Evolutionary conservation across 2,329 filamentous ascomycete genomes (phyloP).

Genomic region (Malbranchea zuffiana): DNA sequence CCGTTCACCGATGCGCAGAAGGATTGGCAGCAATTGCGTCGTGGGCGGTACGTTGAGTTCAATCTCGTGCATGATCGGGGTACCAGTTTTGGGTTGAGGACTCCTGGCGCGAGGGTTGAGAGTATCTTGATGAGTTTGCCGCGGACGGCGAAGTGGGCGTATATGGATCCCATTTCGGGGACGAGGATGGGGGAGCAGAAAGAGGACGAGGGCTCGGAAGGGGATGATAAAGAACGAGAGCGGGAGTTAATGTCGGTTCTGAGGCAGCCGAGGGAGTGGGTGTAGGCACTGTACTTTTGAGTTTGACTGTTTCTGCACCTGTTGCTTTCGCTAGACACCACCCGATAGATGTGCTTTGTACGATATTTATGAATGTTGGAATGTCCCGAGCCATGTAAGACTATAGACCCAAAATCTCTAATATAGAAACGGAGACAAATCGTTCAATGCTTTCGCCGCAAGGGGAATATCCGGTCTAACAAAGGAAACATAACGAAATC

Average conservation of each 20-base stretch:
- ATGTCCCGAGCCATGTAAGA: no score
- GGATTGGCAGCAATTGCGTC: slow-evolving; percentile 88
- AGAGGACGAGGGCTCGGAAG: slow-evolving; percentile 40
- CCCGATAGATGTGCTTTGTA: no score
- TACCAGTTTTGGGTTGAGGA: slow-evolving; percentile 87
- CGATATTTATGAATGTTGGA: no score
- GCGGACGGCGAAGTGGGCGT: slow-evolving; percentile 84
- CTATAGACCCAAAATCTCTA: no score
- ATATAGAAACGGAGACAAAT: no score
- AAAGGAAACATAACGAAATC: no score
- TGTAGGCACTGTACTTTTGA: slow-evolving; percentile 25
- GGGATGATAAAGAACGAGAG: slow-evolving; percentile 43
- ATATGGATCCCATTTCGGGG: slow-evolving; percentile 61
- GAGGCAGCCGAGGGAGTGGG: slow-evolving; percentile 52
- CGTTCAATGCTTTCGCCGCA: no score
- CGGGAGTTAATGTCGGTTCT: slow-evolving; percentile 66
- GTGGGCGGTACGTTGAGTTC: slow-evolving; percentile 96
- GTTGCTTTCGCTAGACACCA: no score
- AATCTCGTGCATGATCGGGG: slow-evolving; percentile 95
- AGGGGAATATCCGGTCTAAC: no score
- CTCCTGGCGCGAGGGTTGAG: slow-evolving; percentile 81
- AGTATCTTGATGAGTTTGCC: slow-evolving; percentile 97
- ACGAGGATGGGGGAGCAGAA: slow-evolving; percentile 44
- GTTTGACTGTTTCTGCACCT: background rate
- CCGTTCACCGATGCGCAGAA: slow-evolving; percentile 76